Percentiles rank a stretch among this genome's conserved stretches.
Evolutionary conservation across 1,139 yeast species (phyloP).

Genomic region (Geotrichum candidum): DNA sequence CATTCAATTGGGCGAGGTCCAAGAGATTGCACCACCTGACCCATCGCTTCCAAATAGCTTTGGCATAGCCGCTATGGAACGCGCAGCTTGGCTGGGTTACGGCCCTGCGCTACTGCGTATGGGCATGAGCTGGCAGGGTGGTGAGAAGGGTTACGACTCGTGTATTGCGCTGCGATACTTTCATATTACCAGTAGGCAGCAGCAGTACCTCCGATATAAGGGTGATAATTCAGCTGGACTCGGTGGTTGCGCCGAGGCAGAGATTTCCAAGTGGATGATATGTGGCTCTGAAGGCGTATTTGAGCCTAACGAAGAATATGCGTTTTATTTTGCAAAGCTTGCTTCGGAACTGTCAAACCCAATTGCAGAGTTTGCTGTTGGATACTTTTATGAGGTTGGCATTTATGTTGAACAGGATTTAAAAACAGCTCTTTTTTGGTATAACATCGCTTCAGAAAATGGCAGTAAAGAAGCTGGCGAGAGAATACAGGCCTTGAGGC

Average conservation of each 20-base stretch:
- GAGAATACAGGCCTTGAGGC: conserved; percentile 26
- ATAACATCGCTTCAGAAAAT: conserved; percentile 28
- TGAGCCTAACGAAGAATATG: conserved; percentile 35
- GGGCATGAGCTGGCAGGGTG: conserved; percentile 39
- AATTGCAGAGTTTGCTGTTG: conserved; percentile 38
- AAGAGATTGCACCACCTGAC: conserved; percentile 19
- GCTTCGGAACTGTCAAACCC: conserved; percentile 34
- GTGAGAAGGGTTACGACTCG: conserved; percentile 35
- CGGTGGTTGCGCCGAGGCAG: conserved; percentile 36
- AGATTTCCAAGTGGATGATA: conserved; percentile 39
- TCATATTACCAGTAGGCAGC: conserved; percentile 36
- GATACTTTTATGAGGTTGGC: conserved; percentile 41
- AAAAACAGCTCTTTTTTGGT: conserved; percentile 30
- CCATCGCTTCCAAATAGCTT: conserved; percentile 17
- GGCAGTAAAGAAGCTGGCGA: conserved; percentile 33
- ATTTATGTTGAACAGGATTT: conserved; percentile 29
- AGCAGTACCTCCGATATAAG: conserved; percentile 26
- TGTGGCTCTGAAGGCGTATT: conserved; percentile 34
- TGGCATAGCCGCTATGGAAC: conserved; percentile 33
- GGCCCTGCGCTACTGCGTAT: conserved; percentile 38
- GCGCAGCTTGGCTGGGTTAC: conserved; percentile 36
- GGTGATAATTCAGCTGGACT: conserved; percentile 19
- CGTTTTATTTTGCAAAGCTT: conserved; percentile 34
- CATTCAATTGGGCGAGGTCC: conserved; percentile 34
- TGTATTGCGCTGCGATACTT: conserved; percentile 37